phyloP scores from a whole-genome alignment of 2,329 filamentous ascomycete genomes.

The Cladosporium colombiae region DNA sequence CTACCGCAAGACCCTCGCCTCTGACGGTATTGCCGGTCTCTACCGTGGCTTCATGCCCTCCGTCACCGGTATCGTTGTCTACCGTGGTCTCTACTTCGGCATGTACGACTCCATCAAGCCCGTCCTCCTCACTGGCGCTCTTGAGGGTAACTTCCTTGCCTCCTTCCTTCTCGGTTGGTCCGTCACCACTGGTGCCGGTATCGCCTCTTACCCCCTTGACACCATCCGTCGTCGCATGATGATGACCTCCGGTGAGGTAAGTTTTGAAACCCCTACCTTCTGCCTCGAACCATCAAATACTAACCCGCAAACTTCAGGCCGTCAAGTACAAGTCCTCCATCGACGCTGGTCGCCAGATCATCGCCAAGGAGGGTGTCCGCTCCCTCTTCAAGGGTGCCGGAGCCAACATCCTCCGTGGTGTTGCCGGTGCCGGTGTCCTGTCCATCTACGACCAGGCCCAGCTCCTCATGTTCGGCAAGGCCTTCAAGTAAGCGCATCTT shows the following conservation, averaged over 20 bases:
- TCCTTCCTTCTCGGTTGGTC: slow-evolving; percentile 98
- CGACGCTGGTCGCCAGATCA: slow-evolving; percentile 93
- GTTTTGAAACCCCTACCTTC: slow-evolving; percentile 31
- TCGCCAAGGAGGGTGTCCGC: slow-evolving; percentile 95
- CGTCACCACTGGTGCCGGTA: slow-evolving; percentile 99
- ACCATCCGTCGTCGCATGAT: slow-evolving; percentile 99
- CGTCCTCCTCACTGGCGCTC: slow-evolving; percentile 84
- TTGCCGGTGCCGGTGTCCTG: slow-evolving; percentile 99
- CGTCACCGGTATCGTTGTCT: slow-evolving; percentile 98
- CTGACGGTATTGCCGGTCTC: slow-evolving; percentile 98
- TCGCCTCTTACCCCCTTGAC: slow-evolving; percentile 99
- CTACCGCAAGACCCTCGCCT: slow-evolving; percentile 99
- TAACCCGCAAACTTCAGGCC: slow-evolving; percentile 60
- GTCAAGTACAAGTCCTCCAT: slow-evolving; percentile 99
- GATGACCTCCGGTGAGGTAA: slow-evolving; percentile 85
- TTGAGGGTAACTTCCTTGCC: slow-evolving; percentile 98
- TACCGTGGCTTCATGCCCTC: slow-evolving; percentile 99
- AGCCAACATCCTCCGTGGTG: slow-evolving; percentile 99
- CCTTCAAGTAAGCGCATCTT: slow-evolving; percentile 69
- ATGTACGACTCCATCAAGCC: slow-evolving; percentile 99
- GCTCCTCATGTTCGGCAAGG: slow-evolving; percentile 99
- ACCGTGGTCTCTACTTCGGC: slow-evolving; percentile 99
- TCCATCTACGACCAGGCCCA: slow-evolving; percentile 99
- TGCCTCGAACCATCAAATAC: slow-evolving; percentile 35
- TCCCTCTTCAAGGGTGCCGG: slow-evolving; percentile 99